Base-by-base conservation (phyloP, 208 protist genomes). In the Leishmania tropica region DNA sequence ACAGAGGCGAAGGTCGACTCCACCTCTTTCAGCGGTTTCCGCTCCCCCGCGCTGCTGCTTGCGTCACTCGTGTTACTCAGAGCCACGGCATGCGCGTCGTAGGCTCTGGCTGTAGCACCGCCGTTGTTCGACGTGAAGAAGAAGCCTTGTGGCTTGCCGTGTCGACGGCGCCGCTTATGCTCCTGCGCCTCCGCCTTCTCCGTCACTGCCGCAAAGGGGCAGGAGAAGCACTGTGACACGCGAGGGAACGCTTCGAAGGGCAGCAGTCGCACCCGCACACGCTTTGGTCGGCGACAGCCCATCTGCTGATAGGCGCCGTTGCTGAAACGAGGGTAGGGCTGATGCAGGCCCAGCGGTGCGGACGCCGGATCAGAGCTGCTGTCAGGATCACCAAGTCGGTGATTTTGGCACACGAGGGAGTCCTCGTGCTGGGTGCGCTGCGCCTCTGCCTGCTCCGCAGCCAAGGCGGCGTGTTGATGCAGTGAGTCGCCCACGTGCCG, bases 201-300 rank as follows among this genome's bases (percentile, higher is more conserved):
- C 51, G 90, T 89, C 53, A 91, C 83, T n/a, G 78, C 68, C 54
- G 84, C 83, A 79, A 91, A 91, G 17, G 90, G 92, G 21, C 81
- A 84, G 10, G 89, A 89, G 15, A 90, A 88, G 70, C 87, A 88
- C 58, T 84, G 90, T 21, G 86, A 86, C 42, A 95, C 88, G 47
- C 81, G 79, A 6, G 92, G 92, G 76, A 97, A 97, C 11, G 91
- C 89, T 58, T 95, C 92, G 76, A 94, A 92, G 21, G 94, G 94
- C 71, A 97, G 85, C 24, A 97, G 78, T 24, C 94, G 91, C 37
- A 97, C 83, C 0, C 94, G 92, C 78, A 97, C 80, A 35, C 78
- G 75, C 70, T 81, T 88, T 45, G 90, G 86, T 31, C 83, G 84
- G 54, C 81, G 85, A 45, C 88, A 76, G 60, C 91, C 87, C 51